Base-by-base conservation (phyloP, 352 stramenopile species). In the Globisporangium cederbergense region DNA sequence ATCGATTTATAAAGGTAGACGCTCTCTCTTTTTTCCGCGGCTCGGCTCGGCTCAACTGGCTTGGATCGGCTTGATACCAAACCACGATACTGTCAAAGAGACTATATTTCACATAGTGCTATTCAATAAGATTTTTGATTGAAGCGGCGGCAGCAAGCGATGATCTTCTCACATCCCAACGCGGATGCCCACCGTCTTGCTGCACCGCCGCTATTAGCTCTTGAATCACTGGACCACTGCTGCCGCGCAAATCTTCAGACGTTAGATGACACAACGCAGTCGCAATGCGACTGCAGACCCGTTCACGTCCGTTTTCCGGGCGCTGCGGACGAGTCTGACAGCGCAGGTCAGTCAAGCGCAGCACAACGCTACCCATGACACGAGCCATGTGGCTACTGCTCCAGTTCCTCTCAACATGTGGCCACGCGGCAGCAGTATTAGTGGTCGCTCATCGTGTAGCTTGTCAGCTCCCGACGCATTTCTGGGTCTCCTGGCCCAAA, bases 281-380 rank as follows among this genome's bases (percentile, higher is more conserved):
- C 7, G 3, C 28, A 9, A 14, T 20, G 7, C 45, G n/a, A 7
- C 28, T n/a, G 6, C 46, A 22, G 32, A 32, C 10, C 42, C 64
- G 9, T 51, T 62, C 32, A n/a, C 50, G 1, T 32, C 58, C 4
- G n/a, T 72, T 9, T 65, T 72, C 53, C 61, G 52, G 42, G 47
- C 32, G 10, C 47, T 72, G 2, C 66, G 61, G 9, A 34, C n/a
- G 10, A 67, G 34, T 34, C 42, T 72, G 34, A 46, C 54, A 0
- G 53, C 54, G 14, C 60, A 72, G 40, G 49, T 65, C 46, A 28
- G 4, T 0, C 38, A 42, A 4, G 25, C 28, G 16, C 14, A 13
- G 25, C 52, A 42, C 11, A 22, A 28, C 14, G 10, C n/a, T 18
- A 9, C 9, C 28, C 22, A 13, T 10, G 13, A 36, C 34, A 20